Conservation (phyloP, 78 protist species). For the Paulinella micropora region DNA sequence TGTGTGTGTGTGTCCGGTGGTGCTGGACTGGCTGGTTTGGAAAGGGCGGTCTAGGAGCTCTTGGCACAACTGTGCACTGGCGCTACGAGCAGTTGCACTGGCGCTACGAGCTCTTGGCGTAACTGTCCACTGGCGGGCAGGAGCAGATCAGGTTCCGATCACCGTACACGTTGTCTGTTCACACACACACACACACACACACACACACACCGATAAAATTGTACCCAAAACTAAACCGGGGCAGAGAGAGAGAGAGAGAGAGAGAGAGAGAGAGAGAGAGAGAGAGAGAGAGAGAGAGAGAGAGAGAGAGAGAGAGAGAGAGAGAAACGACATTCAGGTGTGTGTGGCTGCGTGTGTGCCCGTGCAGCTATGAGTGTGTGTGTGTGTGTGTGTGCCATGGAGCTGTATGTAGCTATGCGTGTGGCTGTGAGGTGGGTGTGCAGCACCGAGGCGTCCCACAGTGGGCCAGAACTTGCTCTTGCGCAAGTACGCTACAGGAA, state of each 20-base stretch:
- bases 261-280: background rate
- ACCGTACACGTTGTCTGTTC: constrained; percentile 65
- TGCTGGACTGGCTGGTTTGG: too few species aligned
- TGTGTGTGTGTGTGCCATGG: background rate
- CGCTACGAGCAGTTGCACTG: background rate
- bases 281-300: constrained; percentile 6
- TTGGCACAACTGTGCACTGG: background rate
- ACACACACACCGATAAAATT: background rate
- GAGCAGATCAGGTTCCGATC: constrained; percentile 67
- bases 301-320: background rate
- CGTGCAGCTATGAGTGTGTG: too few species aligned
- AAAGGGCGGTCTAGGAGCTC: too few species aligned
- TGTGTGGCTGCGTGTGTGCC: background rate
- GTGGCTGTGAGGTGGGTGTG: too few species aligned
- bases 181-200: background rate
- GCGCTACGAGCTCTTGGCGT: background rate
- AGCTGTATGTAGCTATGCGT: too few species aligned
- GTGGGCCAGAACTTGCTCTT: constrained; percentile 42
- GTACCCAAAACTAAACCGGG: background rate
- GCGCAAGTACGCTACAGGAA: background rate
- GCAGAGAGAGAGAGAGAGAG: background rate
- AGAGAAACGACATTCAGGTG: background rate
- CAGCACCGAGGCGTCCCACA: too few species aligned
- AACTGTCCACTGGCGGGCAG: constrained; percentile 45
- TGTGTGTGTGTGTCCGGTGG: too few species aligned